Conservation (phyloP, 169 alveolate species). For the Perkinsus olseni region DNA sequence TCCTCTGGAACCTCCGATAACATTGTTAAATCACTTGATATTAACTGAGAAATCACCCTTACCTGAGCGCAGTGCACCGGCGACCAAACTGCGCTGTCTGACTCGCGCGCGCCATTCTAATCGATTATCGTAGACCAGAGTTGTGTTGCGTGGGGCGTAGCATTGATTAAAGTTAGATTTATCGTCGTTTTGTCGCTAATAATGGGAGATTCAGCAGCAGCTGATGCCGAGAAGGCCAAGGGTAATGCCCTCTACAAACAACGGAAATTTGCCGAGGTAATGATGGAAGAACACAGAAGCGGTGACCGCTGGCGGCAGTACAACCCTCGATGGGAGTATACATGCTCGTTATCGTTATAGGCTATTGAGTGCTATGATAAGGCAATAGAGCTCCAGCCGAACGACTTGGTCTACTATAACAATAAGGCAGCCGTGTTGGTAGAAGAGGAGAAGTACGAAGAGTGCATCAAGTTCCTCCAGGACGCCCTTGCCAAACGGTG, state of each 20-base stretch:
- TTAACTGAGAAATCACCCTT: no score
- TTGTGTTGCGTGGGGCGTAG: neutral
- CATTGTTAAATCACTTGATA: neutral
- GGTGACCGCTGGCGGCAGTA: no score
- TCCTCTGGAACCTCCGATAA: neutral
- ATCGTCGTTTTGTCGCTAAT: neutral
- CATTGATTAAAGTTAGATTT: neutral
- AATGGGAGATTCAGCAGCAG: conserved; percentile 10
- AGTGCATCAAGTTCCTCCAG: conserved; percentile 78
- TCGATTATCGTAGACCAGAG: neutral
- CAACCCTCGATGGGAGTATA: no score
- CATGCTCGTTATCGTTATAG: neutral
- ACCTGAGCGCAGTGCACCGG: neutral
- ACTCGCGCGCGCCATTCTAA: neutral
- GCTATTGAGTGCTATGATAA: conserved; percentile 62
- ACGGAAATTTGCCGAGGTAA: conserved; percentile 56
- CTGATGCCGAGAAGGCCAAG: conserved; percentile 43
- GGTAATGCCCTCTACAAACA: conserved; percentile 55
- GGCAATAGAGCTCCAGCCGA: conserved; percentile 51
- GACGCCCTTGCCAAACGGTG: conserved; percentile 83
- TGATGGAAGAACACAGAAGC: no score
- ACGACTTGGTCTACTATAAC: conserved; percentile 53
- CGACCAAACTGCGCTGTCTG: neutral
- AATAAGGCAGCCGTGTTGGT: conserved; percentile 36
- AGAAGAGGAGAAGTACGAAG: conserved; percentile 80